Conservation (phyloP, 371 early-diverging fungal species). For the Saksenaea vasiformis region DNA sequence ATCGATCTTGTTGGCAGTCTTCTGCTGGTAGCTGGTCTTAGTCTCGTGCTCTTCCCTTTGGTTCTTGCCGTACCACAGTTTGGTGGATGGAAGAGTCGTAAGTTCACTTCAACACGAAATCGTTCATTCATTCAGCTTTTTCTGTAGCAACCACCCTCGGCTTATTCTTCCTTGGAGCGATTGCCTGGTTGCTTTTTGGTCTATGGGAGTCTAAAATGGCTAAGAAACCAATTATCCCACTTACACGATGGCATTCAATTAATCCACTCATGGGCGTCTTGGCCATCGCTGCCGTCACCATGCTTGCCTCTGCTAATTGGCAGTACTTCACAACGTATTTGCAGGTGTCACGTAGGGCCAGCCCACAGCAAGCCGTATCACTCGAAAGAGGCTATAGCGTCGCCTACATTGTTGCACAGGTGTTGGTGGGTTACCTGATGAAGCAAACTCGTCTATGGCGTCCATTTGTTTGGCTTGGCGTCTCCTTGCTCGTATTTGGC, state of each 20-base stretch:
- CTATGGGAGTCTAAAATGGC: slow-evolving; percentile 47
- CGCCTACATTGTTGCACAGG: slow-evolving; percentile 28
- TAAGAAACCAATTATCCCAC: slow-evolving; percentile 45
- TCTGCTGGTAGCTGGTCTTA: slow-evolving; percentile 15
- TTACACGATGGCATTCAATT: slow-evolving; percentile 41
- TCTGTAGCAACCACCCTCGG: not conserved
- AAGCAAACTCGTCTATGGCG: slow-evolving; percentile 44
- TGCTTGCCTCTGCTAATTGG: slow-evolving; percentile 44
- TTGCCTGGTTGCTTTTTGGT: slow-evolving; percentile 24
- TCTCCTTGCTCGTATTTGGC: slow-evolving; percentile 55
- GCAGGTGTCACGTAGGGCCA: slow-evolving; percentile 42
- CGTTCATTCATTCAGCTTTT: not conserved
- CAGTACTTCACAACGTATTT: slow-evolving; percentile 45
- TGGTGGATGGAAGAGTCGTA: slow-evolving; percentile 19
- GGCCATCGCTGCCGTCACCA: slow-evolving; percentile 38
- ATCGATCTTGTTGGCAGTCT: slow-evolving; percentile 19
- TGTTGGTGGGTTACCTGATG: slow-evolving; percentile 39
- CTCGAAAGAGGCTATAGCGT: slow-evolving; percentile 42
- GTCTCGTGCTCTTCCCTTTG: slow-evolving; percentile 19
- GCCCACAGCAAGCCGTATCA: slow-evolving; percentile 16
- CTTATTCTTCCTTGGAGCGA: not conserved
- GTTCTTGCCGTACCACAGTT: slow-evolving; percentile 12
- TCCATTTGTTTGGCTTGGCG: slow-evolving; percentile 55
- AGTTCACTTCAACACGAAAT: not conserved
- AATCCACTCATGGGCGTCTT: slow-evolving; percentile 48